These are phyloP conservation scores for Tuber aestivum DNA, from an alignment of 495 filamentous ascomycete species.

Conservation along the genomic window DNA sequence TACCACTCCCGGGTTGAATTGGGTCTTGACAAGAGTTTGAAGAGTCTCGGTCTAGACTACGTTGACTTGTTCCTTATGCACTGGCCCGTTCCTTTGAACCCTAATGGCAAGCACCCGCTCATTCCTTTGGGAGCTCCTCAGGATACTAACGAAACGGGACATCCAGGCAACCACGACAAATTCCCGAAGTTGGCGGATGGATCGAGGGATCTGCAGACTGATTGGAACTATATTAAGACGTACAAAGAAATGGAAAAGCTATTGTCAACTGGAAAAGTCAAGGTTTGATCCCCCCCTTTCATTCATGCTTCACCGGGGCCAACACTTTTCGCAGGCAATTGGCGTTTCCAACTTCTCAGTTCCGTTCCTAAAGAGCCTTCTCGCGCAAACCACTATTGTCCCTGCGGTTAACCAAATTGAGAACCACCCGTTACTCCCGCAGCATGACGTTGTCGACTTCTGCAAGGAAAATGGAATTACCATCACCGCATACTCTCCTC, in stretches of 20 bases:
- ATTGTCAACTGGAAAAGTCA: conserved; percentile 29
- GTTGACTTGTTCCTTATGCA: conserved; percentile 56
- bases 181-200: conserved; percentile 33
- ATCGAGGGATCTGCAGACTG: conserved; percentile 24
- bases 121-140: neutral
- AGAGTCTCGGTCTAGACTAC: conserved; percentile 59
- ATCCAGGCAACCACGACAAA: conserved; percentile 23
- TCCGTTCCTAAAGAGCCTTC: conserved; percentile 30
- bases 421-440: conserved; percentile 37
- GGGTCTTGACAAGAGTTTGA: conserved; percentile 57
- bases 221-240: conserved; percentile 78
- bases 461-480: conserved; percentile 35
- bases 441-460: conserved; percentile 35
- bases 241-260: conserved; percentile 77
- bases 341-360: conserved; percentile 41
- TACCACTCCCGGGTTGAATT: conserved; percentile 55
- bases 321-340: conserved; percentile 15
- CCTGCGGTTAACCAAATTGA: conserved; percentile 42
- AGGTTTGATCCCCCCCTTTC: conserved; percentile 15
- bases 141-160: neutral
- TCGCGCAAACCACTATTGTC: conserved; percentile 30
- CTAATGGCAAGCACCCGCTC: conserved; percentile 9
- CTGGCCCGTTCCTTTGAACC: conserved; percentile 28
- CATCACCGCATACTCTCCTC: conserved; percentile 36
- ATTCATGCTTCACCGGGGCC: neutral